Base-by-base conservation (phyloP, 352 stramenopile genomes). In the Globisporangium barbulae region DNA sequence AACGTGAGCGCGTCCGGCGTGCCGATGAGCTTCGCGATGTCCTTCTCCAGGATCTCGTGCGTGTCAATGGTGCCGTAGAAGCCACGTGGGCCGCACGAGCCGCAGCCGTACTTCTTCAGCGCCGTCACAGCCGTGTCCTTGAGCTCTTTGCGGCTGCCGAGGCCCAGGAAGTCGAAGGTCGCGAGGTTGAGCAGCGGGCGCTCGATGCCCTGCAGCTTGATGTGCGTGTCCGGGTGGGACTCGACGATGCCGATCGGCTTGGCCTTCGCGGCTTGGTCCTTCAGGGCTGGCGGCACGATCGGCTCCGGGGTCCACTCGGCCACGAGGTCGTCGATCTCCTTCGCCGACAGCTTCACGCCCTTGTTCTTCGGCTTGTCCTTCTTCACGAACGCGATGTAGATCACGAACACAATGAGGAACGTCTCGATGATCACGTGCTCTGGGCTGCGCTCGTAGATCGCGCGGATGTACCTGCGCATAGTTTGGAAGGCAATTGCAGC, bases 11-110 rank as follows among this genome's bases (percentile, higher is more conserved):
- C 93, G 59, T 97, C 89, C 30, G 98, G 84, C 17, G 93, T 98
- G 42, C 87, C 83, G 60, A 97, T 94, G 77, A 98, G 98, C 31
- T 87, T 63, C 1, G 95, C 79, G 47, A 99, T 89, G 48, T 88
- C 77, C 48, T 96, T 85, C 81, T 99, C 97, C 9, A 99, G 70
- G 33, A 85, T 85, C 72, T 93, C 83, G 61, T 93, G 86, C 52
- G 79, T 87, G 74, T 94, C 84, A 56, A 99, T 99, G 21, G 97
- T 99, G 31, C 97, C 97, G 75, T 99, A 99, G 71, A 99, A 99
- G 15, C 97, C 97, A 28, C 97, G 90, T 17, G 97, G 97, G 37
- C 97, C 97, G 66, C 97, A 99, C 31, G 90, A 98, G 19, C 97
- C 97, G 68, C 94, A 99, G 37, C 97, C 97, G 72, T 99, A 99